Conservation (phyloP, 2,329 filamentous ascomycete species). For the Fusarium sublunatum region DNA sequence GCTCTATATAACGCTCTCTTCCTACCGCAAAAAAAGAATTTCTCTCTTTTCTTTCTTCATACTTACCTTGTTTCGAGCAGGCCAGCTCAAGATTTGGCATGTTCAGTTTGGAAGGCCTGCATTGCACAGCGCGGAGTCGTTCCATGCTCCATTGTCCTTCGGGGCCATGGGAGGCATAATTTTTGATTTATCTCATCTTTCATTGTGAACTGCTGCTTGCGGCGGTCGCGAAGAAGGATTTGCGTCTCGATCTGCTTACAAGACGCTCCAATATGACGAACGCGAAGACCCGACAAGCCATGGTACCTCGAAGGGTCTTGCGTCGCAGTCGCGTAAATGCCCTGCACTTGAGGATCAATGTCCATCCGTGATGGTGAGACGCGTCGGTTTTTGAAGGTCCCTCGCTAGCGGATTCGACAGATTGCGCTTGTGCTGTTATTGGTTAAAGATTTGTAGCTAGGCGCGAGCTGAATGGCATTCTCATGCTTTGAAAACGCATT, state of each 20-base stretch:
- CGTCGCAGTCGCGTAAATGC: too few species aligned
- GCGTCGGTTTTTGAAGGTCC: conserved; percentile 6
- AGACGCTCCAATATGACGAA: too few species aligned
- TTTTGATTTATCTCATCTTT: conserved; percentile 63
- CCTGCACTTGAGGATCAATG: too few species aligned
- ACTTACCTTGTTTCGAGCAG: conserved; percentile 64
- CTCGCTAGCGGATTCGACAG: conserved; percentile 4
- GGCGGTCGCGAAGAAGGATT: conserved; percentile 58
- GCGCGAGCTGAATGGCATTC: conserved; percentile 32
- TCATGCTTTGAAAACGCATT: conserved; percentile 25
- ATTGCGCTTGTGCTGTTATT: conserved; percentile 32
- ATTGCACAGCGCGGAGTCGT: conserved; percentile 67
- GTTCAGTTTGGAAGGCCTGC: conserved; percentile 62
- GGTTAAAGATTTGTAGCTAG: conserved; percentile 4
- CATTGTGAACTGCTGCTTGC: conserved; percentile 55
- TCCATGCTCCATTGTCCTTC: conserved; percentile 64
- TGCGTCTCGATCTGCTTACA: neutral
- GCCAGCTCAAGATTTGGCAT: conserved; percentile 59
- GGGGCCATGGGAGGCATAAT: conserved; percentile 65
- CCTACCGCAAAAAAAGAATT: neutral
- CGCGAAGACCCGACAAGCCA: too few species aligned
- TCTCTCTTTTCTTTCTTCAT: conserved; percentile 51
- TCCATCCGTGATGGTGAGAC: conserved; percentile 22
- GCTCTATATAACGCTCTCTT: conserved; percentile 17
- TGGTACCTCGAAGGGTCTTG: too few species aligned